Evolutionary conservation across 1,139 yeast species (phyloP).

Genomic region (Taphrina deformans): DNA sequence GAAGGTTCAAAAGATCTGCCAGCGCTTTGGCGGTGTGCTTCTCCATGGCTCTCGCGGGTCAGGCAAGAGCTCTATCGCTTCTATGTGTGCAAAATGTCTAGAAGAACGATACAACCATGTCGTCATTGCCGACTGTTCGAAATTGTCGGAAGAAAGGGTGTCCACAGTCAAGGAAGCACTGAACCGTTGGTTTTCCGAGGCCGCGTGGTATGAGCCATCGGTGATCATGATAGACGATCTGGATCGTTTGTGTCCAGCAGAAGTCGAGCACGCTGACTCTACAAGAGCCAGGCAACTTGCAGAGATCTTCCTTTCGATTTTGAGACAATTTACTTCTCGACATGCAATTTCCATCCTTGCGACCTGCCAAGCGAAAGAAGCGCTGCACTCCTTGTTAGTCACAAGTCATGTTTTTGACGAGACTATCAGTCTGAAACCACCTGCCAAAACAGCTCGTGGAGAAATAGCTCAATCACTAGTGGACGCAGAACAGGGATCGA

Average conservation of each 20-base stretch:
- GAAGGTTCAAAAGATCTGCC: constrained; percentile 51
- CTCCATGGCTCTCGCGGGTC: constrained; percentile 76
- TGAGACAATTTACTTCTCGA: constrained; percentile 46
- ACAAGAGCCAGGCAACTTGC: constrained; percentile 60
- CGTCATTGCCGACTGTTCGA: constrained; percentile 9
- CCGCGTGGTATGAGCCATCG: constrained; percentile 80
- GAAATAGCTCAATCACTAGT: constrained; percentile 52
- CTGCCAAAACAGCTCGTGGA: constrained; percentile 64
- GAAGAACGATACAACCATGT: neutral
- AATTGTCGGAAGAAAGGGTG: constrained; percentile 10
- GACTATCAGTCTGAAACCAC: constrained; percentile 62
- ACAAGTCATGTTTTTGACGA: constrained; percentile 68
- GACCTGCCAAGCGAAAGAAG: constrained; percentile 64
- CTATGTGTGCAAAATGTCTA: neutral
- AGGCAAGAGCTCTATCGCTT: constrained; percentile 55
- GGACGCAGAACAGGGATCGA: constrained; percentile 42
- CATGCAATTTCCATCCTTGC: constrained; percentile 56
- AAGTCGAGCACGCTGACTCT: constrained; percentile 64
- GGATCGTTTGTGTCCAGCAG: constrained; percentile 74
- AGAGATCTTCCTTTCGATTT: constrained; percentile 50
- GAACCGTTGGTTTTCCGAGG: constrained; percentile 53
- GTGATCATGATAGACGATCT: constrained; percentile 74
- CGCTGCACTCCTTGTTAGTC: constrained; percentile 61
- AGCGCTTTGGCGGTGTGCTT: constrained; percentile 57
- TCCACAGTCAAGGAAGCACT: constrained; percentile 11